A percentile compares a stretch with the other conserved stretches of the same genome.
These are phyloP conservation scores for Stenocarpella maydis DNA, from an alignment of 2,329 filamentous ascomycete genomes.

Conservation along the genomic window DNA sequence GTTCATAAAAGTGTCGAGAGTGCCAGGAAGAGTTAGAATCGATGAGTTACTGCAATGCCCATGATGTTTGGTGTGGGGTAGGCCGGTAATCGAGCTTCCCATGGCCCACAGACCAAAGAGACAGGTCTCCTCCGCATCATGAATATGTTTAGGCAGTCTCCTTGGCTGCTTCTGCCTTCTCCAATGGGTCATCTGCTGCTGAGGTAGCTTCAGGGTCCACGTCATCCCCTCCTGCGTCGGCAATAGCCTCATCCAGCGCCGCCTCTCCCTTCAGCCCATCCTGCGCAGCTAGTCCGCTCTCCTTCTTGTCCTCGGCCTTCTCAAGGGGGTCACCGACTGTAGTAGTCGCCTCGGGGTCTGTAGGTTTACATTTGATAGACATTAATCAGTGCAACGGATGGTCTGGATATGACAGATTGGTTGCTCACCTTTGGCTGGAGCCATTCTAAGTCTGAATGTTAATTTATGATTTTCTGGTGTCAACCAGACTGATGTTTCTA, in stretches of 20 bases:
- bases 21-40: no score
- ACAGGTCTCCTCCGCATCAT: no score
- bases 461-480: not conserved
- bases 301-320: conserved; percentile 32
- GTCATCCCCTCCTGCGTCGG: conserved; percentile 11
- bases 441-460: not conserved
- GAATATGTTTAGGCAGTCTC: conserved; percentile 3
- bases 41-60: no score
- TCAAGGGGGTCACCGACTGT: conserved; percentile 29
- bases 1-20: no score
- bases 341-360: conserved; percentile 26
- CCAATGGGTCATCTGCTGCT: conserved; percentile 26
- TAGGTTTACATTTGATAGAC: not conserved
- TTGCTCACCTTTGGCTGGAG: conserved; percentile 8
- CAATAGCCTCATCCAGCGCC: conserved; percentile 30
- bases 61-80: no score
- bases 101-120: no score
- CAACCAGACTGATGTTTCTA: no score
- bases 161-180: conserved; percentile 31
- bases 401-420: fast-evolving
- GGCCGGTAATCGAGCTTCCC: no score
- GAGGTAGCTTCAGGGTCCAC: conserved; percentile 30
- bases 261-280: conserved; percentile 30
- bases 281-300: conserved; percentile 15
- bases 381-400: no score